These are phyloP conservation scores for Thuja plicata DNA, from an alignment of 83 land plant species.

Conservation along the genomic window DNA sequence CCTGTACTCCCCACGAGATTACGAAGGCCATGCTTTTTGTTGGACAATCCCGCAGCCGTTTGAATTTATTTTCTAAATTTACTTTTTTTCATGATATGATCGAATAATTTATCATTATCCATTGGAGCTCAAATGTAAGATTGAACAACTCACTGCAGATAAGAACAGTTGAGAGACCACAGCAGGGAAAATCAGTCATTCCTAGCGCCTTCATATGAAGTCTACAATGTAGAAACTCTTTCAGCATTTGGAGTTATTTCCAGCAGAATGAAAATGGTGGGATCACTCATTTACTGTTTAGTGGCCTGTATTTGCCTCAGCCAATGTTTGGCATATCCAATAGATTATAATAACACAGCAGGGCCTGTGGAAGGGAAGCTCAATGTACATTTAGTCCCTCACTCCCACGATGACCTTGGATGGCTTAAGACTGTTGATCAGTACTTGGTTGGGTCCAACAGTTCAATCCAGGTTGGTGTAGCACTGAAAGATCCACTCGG, in stretches of 20 bases:
- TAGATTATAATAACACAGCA: slow-evolving; percentile 57
- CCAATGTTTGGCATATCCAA: slow-evolving; percentile 13
- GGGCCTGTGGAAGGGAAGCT: slow-evolving; percentile 66
- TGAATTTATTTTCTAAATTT: neutral
- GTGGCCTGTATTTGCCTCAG: neutral
- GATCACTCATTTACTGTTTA: neutral
- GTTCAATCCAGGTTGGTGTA: slow-evolving; percentile 63
- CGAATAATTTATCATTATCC: neutral
- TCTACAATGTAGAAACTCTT: neutral
- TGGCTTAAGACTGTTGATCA: slow-evolving; percentile 95
- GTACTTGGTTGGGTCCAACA: slow-evolving; percentile 88
- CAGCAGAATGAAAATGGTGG: neutral
- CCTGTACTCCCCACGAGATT: neutral
- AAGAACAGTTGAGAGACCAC: neutral
- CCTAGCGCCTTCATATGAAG: neutral
- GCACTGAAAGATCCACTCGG: neutral
- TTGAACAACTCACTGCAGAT: neutral
- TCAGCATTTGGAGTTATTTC: neutral
- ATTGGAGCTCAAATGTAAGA: neutral
- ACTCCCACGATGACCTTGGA: slow-evolving; percentile 88
- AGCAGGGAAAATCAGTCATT: neutral
- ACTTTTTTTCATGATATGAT: neutral
- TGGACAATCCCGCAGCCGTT: neutral
- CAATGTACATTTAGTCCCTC: slow-evolving; percentile 90
- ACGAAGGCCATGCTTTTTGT: neutral